Conservation (phyloP, 805 yeast genomes). For the Saturnispora serradocipensis region DNA sequence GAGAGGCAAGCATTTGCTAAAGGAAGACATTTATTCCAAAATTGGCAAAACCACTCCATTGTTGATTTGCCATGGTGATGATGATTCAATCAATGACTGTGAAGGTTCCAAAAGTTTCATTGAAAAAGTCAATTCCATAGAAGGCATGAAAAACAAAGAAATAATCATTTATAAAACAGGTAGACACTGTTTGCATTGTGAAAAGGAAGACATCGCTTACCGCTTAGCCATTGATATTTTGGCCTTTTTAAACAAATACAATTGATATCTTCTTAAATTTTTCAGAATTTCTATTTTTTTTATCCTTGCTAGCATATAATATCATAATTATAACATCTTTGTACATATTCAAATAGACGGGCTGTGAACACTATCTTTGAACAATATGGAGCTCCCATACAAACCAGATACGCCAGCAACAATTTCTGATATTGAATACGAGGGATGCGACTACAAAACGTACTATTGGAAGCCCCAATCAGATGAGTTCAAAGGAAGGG, state of each 20-base stretch:
- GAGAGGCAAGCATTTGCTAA: conserved; percentile 48
- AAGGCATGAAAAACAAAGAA: conserved; percentile 23
- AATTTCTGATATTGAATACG: neutral
- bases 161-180: conserved; percentile 23
- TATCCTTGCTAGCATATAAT: neutral
- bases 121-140: conserved; percentile 19
- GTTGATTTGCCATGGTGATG: conserved; percentile 51
- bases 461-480: conserved; percentile 5
- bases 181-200: conserved; percentile 39
- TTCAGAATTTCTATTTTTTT: neutral
- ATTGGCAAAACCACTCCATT: conserved; percentile 37
- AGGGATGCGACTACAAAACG: neutral
- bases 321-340: neutral
- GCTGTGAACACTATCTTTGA: neutral
- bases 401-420: neutral
- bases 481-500: conserved; percentile 36
- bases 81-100: conserved; percentile 53
- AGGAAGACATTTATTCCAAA: conserved; percentile 29
- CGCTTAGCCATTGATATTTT: conserved; percentile 29
- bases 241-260: conserved; percentile 29
- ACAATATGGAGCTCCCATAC: neutral
- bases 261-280: neutral
- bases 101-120: conserved; percentile 38
- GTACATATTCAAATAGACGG: neutral
- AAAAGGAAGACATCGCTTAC: conserved; percentile 33